Conservation (phyloP, 1,284 basidiomycete species). For the Vanrija sp. region DNA sequence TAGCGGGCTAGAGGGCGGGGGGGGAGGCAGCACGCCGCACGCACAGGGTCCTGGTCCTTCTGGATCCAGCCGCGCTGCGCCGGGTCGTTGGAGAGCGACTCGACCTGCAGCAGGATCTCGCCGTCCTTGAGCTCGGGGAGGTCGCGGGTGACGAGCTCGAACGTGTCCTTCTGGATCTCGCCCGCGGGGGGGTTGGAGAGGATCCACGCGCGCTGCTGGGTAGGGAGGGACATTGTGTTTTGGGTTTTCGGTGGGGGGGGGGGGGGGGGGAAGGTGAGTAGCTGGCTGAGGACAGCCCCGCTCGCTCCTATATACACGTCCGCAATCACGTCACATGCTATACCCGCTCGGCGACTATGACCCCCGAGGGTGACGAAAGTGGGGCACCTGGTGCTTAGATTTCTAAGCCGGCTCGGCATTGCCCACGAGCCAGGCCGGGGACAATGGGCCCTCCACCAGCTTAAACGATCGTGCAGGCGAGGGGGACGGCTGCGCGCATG, state of each 20-base stretch:
- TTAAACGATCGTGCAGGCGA: too few species aligned
- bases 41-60: conserved; percentile 19
- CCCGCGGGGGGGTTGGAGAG: conserved; percentile 27
- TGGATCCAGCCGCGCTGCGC: conserved; percentile 40
- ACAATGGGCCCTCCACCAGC: too few species aligned
- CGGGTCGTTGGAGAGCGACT: conserved; percentile 38
- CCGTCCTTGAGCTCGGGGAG: conserved; percentile 33
- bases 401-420: neutral
- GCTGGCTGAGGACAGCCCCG: too few species aligned
- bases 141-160: conserved; percentile 21
- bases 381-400: too few species aligned
- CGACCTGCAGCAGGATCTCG: conserved; percentile 29
- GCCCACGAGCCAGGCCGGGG: neutral
- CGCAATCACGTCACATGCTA: too few species aligned
- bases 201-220: conserved; percentile 25
- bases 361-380: too few species aligned
- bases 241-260: too few species aligned
- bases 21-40: neutral
- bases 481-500: too few species aligned
- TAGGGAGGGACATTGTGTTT: conserved; percentile 13
- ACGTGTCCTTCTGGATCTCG: conserved; percentile 25
- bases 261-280: too few species aligned
- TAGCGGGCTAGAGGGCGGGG: neutral
- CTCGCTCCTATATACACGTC: too few species aligned
- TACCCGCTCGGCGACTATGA: too few species aligned